Evolutionary conservation across 2,329 filamentous ascomycete genomes (phyloP), one percentile per base, ranked within the genome.

Genomic region (Aspergillus viridinutans): DNA sequence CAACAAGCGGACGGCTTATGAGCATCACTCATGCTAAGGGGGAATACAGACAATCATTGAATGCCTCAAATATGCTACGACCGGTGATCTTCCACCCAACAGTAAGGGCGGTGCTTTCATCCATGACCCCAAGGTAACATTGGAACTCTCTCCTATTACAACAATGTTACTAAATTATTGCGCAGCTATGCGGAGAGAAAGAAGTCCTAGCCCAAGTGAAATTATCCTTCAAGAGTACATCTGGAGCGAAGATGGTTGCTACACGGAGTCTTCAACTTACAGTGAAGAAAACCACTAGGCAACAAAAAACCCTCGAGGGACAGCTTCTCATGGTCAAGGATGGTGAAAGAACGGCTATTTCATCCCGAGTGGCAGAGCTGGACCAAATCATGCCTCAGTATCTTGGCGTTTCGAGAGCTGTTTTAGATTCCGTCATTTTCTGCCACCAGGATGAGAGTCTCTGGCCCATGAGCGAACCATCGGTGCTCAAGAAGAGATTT

Each of bases 381-480:
- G 90, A 97, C 72, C 82, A 87, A 62, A 84, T 93, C 64, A 88
- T 99, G 72, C 92, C 93, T 0, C 85, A 90, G 64, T 89, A 90
- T 63, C 82, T 99, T 0, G 94, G 94, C 40, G 94, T 97, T 3
- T 94, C 92, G 1, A 87, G 88, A 55, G 92, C 94, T 12, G 87
- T 99, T 55, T 82, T 99, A 26, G 92, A 97, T 64, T 89, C 89
- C 57, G 94, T 99, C 71, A 97, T 99, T 64, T 99, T 99, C 76
- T 99, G 94, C 72, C 94, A 99, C 70, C 94, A 99, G 71, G 94
- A 99, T 71, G 94, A 99, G 64, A 97, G 93, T 26, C 76, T 97
- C 28, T 99, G 94, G 94, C 94, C 94, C 0, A 87, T 99, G 82
- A 95, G 91, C 69, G 90, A 96, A 67, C 91, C 94, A 0, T 80